Evolutionary conservation across 306 rosid genomes (phyloP), one percentile per base, ranked within the genome.

Genomic region (Malus fusca): DNA sequence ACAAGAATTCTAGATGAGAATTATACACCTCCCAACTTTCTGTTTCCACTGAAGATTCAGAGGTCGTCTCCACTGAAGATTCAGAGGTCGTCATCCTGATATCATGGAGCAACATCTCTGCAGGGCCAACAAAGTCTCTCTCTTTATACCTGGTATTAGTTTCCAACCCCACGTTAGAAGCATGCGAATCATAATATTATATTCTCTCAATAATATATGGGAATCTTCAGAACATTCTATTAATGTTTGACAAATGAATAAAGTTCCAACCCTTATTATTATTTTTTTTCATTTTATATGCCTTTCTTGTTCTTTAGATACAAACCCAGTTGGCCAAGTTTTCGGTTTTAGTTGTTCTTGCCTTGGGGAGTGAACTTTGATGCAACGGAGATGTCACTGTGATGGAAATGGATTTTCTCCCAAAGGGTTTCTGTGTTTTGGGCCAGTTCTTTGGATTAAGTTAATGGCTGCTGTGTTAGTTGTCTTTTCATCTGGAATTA

Each of bases 281-380:
- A 0, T 73, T 2, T 73, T 73, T 43, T 19, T 28, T 44, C 46
- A n/a, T 70, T 60, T 61, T 64, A 17, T 8, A 19, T 31, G 84
- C 28, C 30, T 44, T 69, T 46, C 11, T 53, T 68, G 65, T 77
- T 52, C 74, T 69, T 67, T 71, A 59, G 51, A 61, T 51, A 51
- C 8, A 56, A 6, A 18, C 44, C 30, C 76, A 40, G 25, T 35
- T 64, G 81, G 71, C 63, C 82, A 67, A 18, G 6, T 23, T 22
- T 62, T 37, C 8, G 42, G 40, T 78, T 61, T 51, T 55, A 59
- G 61, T 6, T 21, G 23, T 21, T 18, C 5, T 55, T 55, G 21
- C 2, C 14, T 48, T 1, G 22, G 13, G 4, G 2, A 2, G 13
- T 1, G 0, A 55, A 48, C 6, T 46, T 46, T 17, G 0, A 14